Evolutionary conservation across 2,329 filamentous ascomycete genomes (phyloP), one percentile per base, ranked within the genome.

Genomic region (Sporothrix sp.): DNA sequence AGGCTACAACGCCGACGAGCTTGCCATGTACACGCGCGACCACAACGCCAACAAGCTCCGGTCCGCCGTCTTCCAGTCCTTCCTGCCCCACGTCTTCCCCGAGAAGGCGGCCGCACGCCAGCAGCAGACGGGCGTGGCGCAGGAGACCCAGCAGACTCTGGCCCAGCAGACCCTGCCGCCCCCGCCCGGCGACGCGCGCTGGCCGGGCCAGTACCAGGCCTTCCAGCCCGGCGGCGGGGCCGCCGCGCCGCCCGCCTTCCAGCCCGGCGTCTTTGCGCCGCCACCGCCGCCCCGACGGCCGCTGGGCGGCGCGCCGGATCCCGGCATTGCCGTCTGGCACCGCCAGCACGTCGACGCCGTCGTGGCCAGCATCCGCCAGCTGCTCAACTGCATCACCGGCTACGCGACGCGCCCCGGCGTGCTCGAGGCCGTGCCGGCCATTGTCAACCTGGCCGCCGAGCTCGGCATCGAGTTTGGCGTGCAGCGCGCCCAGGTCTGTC

Each of bases 31-130:
- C 48, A 27, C 23, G 10, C 47, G 21, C 16, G 57, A 61, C 52
- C 52, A 51, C 18, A 54, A 58, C 16, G 58, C 59, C 39, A 61
- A 61, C 53, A 59, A 58, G 47, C 57, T 57, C 50, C 56, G 60
- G 3, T 58, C 60, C 1, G 52, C 58, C 43, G 53, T 59, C 16
- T 61, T 61, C 51, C 57, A 60, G 45, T 57, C 59, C 18, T 56
- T 61, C 16, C 32, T 58, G 21, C 56, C 54, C 7, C 52, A 52
- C 42, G 52, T 61, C 21, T 40, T 38, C 21, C 43, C 48, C 6
- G 38, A 53, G 2, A 52, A 52, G 45, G 50, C 40, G 2, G 40
- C 48, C 2, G 39, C 42, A 2, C 47, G 48, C 13, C 36, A 48
- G 44, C 46, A 35, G 23, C 48, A 32, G 7, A 36, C 23, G n/a